These are phyloP conservation scores for Theileria sp. DNA, from an alignment of 169 alveolate species.

Conservation along the genomic window DNA sequence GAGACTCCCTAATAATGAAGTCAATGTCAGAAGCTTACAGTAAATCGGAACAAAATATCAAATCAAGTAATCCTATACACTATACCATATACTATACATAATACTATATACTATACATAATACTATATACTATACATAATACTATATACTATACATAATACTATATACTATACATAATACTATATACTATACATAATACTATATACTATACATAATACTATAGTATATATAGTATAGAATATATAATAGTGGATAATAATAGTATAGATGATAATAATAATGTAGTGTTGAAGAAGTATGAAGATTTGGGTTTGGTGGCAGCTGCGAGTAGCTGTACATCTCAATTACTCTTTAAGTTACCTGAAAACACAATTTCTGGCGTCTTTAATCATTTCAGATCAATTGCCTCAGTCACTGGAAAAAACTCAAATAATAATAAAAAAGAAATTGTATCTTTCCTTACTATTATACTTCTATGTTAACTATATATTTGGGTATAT, in stretches of 20 bases:
- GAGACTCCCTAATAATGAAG: conserved; percentile 90
- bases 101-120: too few species aligned
- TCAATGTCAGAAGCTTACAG: conserved; percentile 94
- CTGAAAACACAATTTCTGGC: conserved; percentile 80
- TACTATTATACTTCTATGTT: not conserved
- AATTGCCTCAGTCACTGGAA: conserved; percentile 73
- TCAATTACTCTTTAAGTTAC: conserved; percentile 80
- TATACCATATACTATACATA: too few species aligned
- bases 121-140: not conserved
- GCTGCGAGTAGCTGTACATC: conserved; percentile 83
- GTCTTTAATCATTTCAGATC: conserved; percentile 70
- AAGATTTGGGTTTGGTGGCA: conserved; percentile 90
- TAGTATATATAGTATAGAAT: too few species aligned
- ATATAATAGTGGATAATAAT: not conserved
- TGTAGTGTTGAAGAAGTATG: conserved; percentile 75
- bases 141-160: not conserved
- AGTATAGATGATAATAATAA: not conserved
- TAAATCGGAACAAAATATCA: conserved; percentile 85
- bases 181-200: too few species aligned
- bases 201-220: not conserved
- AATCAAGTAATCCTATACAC: conserved; percentile 70
- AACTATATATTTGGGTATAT: not conserved
- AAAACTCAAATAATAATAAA: conserved; percentile 72
- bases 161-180: not conserved
- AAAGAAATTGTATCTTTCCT: conserved; percentile 50